Conservation (phyloP, 257 asterid species). For the Verbena officinalis region DNA sequence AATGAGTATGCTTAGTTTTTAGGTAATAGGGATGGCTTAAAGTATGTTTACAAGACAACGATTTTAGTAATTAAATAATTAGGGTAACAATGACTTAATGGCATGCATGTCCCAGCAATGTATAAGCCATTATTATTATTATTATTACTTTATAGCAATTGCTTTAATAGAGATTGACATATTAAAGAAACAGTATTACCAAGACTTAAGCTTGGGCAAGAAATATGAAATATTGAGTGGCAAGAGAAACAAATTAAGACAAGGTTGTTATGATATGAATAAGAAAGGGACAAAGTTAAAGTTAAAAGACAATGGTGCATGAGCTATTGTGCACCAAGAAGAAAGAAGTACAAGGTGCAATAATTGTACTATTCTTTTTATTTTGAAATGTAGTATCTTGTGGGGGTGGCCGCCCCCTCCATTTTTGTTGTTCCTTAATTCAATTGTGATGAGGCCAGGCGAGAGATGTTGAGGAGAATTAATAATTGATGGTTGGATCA, state of each 20-base stretch:
- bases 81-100: slow-evolving; percentile 1
- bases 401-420: too few species aligned
- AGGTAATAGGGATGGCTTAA: slow-evolving; percentile 1
- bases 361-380: not conserved
- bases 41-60: slow-evolving; percentile 22
- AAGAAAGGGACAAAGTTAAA: not conserved
- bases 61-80: slow-evolving; percentile 23
- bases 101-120: slow-evolving; percentile 23
- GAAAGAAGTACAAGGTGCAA: not conserved
- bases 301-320: slow-evolving; percentile 1
- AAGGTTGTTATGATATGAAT: slow-evolving; percentile 4
- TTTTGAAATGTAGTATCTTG: too few species aligned
- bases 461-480: slow-evolving; percentile 15
- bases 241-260: slow-evolving; percentile 9
- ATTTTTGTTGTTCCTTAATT: slow-evolving; percentile 18
- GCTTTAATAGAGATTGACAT: not conserved
- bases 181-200: slow-evolving; percentile 30
- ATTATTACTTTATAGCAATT: not conserved
- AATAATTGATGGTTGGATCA: slow-evolving; percentile 21
- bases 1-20: slow-evolving; percentile 19
- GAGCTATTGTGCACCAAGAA: slow-evolving; percentile 29
- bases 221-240: slow-evolving; percentile 20
- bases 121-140: not conserved
- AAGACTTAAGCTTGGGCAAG: slow-evolving; percentile 33
- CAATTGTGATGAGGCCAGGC: slow-evolving; percentile 20